These are phyloP conservation scores for Ogataea paraovalis DNA, from an alignment of 805 yeast species.

Conservation along the genomic window DNA sequence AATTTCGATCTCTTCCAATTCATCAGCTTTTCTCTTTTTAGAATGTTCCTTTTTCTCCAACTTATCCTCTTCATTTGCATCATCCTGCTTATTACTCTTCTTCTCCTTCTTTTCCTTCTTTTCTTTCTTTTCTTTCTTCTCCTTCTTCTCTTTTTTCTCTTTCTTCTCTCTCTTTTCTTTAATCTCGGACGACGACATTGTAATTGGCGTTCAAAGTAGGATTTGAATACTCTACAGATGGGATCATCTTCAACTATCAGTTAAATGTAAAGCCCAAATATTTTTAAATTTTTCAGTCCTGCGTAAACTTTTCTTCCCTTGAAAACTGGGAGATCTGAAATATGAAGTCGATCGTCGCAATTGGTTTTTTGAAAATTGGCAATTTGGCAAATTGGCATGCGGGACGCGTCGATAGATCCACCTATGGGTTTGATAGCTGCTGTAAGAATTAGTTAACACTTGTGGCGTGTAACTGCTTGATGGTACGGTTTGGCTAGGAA, in stretches of 20 bases:
- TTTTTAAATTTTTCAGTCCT: background rate
- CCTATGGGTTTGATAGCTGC: too few species aligned
- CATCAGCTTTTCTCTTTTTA: constrained; percentile 34
- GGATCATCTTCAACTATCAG: too few species aligned
- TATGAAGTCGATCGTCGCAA: too few species aligned
- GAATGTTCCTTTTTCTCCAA: constrained; percentile 3
- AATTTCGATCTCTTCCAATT: constrained; percentile 58
- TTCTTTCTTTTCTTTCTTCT: constrained; percentile 6
- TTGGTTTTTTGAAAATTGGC: too few species aligned
- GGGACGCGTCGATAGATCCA: too few species aligned
- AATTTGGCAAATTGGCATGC: too few species aligned
- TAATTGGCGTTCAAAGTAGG: background rate
- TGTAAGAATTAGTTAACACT: too few species aligned
- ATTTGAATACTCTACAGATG: too few species aligned
- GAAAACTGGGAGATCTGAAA: background rate
- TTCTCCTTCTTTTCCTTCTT: constrained; percentile 10
- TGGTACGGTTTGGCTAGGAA: too few species aligned
- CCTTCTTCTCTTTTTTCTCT: constrained; percentile 5
- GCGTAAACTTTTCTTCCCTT: too few species aligned
- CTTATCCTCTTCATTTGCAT: constrained; percentile 8
- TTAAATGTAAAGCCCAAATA: too few species aligned
- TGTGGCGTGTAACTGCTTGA: too few species aligned
- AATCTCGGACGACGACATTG: background rate
- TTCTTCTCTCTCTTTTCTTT: background rate
- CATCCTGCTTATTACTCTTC: constrained; percentile 23